These are phyloP conservation scores for Penicillium psychrosexuale DNA, from an alignment of 2,329 filamentous ascomycete species.

Conservation along the genomic window DNA sequence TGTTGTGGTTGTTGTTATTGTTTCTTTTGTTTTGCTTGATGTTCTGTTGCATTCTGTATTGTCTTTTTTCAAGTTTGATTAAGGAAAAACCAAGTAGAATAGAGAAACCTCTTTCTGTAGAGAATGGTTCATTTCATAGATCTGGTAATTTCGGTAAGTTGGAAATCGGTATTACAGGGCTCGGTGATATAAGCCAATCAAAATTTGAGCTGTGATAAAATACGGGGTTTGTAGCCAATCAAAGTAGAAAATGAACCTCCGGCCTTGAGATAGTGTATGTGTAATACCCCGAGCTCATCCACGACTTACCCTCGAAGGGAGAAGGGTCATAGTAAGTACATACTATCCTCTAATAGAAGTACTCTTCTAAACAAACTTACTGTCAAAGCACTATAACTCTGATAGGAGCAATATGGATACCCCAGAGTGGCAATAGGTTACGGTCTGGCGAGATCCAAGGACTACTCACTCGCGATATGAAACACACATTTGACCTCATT, in stretches of 20 bases:
- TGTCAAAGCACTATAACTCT: too few species aligned
- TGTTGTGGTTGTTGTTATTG: not conserved
- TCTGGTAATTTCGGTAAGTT: not conserved
- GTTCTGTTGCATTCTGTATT: accelerated
- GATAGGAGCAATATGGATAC: too few species aligned
- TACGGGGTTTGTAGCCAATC: not conserved
- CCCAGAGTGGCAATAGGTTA: not conserved
- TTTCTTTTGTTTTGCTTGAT: not conserved
- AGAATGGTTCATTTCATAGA: not conserved
- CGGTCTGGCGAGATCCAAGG: not conserved
- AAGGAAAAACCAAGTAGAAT: not conserved
- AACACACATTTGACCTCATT: not conserved
- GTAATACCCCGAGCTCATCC: not conserved
- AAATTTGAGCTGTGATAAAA: accelerated
- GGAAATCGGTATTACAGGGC: not conserved
- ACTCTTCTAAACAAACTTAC: too few species aligned
- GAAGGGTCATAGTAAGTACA: too few species aligned
- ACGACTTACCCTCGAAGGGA: not conserved
- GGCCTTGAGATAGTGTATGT: constrained; percentile 5
- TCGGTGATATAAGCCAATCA: not conserved
- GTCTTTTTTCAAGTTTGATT: not conserved
- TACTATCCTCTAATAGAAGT: too few species aligned
- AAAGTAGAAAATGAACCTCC: accelerated
- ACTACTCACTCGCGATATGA: not conserved
- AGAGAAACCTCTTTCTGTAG: not conserved